Evolutionary conservation across 116 monocot genomes (phyloP).

Genomic region (Iris pallida): DNA sequence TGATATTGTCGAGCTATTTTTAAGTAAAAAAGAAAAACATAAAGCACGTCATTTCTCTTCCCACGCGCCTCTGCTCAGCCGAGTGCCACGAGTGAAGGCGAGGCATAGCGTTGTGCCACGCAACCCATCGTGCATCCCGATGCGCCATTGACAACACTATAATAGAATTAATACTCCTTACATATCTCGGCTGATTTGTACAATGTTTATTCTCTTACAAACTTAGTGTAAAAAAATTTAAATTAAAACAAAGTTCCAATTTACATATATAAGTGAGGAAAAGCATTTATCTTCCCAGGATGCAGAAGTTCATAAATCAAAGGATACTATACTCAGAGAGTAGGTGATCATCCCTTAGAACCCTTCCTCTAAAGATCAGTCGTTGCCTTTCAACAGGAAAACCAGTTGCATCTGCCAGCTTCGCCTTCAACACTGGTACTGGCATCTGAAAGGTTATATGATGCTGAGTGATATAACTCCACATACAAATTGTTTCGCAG

Average conservation of each 20-base stretch:
- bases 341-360: slow-evolving; percentile 73
- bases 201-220: neutral
- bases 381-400: slow-evolving; percentile 72
- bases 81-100: no score
- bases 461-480: no score
- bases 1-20: no score
- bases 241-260: neutral
- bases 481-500: no score
- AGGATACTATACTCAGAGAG: slow-evolving; percentile 93
- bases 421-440: slow-evolving; percentile 54
- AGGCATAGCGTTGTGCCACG: no score
- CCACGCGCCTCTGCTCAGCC: no score
- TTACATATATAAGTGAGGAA: neutral
- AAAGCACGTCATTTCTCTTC: no score
- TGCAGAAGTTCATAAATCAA: neutral
- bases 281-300: neutral
- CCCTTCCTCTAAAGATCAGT: slow-evolving; percentile 82
- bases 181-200: neutral
- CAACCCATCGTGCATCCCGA: no score
- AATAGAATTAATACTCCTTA: neutral
- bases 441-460: slow-evolving; percentile 34
- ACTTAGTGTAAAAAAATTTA: neutral
- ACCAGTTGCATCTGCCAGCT: slow-evolving; percentile 52
- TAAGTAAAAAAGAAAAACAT: no score
- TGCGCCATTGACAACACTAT: neutral